Evolutionary conservation across 352 stramenopile genomes (phyloP).

Genomic region (Pilasporangium apinafurcum): DNA sequence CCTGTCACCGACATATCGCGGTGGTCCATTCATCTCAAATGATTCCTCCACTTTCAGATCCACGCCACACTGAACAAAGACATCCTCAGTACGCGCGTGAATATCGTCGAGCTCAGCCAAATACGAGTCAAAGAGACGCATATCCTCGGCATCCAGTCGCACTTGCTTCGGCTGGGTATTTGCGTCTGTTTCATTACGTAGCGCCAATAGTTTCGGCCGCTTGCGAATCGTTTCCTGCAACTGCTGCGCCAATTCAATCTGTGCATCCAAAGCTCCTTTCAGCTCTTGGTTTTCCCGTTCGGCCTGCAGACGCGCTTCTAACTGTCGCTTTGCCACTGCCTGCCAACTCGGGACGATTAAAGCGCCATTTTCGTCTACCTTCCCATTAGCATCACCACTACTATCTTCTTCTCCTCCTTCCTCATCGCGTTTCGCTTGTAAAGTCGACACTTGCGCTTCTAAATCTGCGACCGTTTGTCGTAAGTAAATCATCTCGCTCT

Average conservation of each 20-base stretch:
- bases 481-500: not conserved
- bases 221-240: not conserved
- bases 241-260: slow-evolving; percentile 1
- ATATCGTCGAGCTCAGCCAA: not conserved
- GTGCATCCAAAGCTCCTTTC: no score
- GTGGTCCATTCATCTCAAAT: slow-evolving; percentile 5
- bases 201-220: no score
- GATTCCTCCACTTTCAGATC: slow-evolving; percentile 2
- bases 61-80: slow-evolving; percentile 4
- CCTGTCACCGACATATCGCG: not conserved
- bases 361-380: no score
- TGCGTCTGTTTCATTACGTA: no score
- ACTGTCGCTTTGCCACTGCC: not conserved
- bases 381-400: no score
- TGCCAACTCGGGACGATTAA: not conserved
- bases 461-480: not conserved
- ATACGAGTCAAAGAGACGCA: not conserved
- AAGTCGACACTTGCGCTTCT: not conserved
- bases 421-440: not conserved
- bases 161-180: no score
- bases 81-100: not conserved
- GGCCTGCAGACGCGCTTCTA: not conserved
- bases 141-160: no score
- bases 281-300: slow-evolving; percentile 5
- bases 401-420: slow-evolving; percentile 1